Evolutionary conservation across 2,329 filamentous ascomycete genomes (phyloP).

Genomic region (Aspergillus ustus): DNA sequence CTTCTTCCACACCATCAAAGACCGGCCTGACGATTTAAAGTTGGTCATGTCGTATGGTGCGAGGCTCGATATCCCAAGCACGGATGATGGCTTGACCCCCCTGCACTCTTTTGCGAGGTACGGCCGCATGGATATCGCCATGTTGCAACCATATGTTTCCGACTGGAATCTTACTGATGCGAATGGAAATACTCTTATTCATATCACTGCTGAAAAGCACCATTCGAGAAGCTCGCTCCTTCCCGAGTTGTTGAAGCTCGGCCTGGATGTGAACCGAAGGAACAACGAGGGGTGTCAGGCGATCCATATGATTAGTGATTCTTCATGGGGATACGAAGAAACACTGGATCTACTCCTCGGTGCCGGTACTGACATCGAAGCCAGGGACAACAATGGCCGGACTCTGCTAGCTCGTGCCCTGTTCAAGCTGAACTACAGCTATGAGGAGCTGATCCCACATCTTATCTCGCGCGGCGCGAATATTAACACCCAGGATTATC

Average conservation of each 20-base stretch:
- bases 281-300: conserved; percentile 9
- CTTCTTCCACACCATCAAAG: conserved; percentile 4
- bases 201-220: conserved; percentile 11
- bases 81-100: conserved; percentile 18
- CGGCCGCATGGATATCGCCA: conserved; percentile 17
- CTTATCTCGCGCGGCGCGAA: conserved; percentile 20
- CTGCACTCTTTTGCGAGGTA: conserved; percentile 19
- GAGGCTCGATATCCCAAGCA: conserved; percentile 14
- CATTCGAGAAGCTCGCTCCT: neutral
- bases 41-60: conserved; percentile 23
- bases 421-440: neutral
- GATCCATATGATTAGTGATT: neutral
- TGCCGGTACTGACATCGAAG: conserved; percentile 25
- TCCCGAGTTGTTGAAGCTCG: conserved; percentile 9
- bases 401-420: conserved; percentile 16
- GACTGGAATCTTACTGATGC: conserved; percentile 19
- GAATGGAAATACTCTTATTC: conserved; percentile 25
- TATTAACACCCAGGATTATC: conserved; percentile 24
- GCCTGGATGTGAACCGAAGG: neutral
- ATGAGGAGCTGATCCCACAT: neutral
- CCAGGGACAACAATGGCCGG: conserved; percentile 19
- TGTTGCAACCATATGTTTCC: conserved; percentile 19
- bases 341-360: conserved; percentile 14
- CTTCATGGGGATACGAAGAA: neutral
- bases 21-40: conserved; percentile 9